Evolutionary conservation across 371 early-diverging fungal species (phyloP), one percentile per base, ranked within the genome.

Genomic region (Gilbertella persicaria): DNA sequence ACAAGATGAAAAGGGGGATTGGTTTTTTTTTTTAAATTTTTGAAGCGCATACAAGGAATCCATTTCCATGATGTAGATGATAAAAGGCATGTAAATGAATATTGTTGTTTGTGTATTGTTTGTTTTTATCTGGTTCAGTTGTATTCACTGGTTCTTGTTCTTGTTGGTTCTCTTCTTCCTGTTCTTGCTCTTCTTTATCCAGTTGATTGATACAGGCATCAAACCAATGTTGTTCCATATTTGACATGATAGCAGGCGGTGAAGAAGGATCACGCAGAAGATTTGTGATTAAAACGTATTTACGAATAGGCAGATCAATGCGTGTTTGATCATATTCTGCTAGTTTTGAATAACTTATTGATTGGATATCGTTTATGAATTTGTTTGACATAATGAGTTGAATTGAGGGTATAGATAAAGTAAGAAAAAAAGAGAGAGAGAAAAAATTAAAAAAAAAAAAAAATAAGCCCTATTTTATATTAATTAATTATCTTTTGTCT

Each of bases 201-300:
- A 63, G 25, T 30, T 63, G 55, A 36, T 54, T 42, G 5, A 63
- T 17, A 46, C 64, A 63, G 30, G 50, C 42, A 7, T 63, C 64
- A 50, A 63, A 58, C 64, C 64, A 63, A 3, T 63, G 36, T 8
- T 63, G 64, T 33, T 63, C 64, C 19, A 42, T 25, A 10, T 35
- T 14, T 26, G 41, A 21, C 4, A 21, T 35, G 19, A 17, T 12
- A 8, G 25, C 21, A 2, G 42, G 28, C 3, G 38, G 26, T 4
- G 30, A 20, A 8, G 33, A 24, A 16, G 53, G 44, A 20, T 50
- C 51, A 21, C 64, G 64, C 42, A 63, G 47, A 49, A 63, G 33
- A 54, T 63, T 63, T 10, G 42, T 21, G 20, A 63, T 58, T 35
- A 63, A 50, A 19, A 63, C 58, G 24, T 63, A 63, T 58, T 63